Percentiles rank a stretch among this genome's conserved stretches.
Conservation (phyloP, 306 rosid genomes). For the Quercus wislizeni region DNA sequence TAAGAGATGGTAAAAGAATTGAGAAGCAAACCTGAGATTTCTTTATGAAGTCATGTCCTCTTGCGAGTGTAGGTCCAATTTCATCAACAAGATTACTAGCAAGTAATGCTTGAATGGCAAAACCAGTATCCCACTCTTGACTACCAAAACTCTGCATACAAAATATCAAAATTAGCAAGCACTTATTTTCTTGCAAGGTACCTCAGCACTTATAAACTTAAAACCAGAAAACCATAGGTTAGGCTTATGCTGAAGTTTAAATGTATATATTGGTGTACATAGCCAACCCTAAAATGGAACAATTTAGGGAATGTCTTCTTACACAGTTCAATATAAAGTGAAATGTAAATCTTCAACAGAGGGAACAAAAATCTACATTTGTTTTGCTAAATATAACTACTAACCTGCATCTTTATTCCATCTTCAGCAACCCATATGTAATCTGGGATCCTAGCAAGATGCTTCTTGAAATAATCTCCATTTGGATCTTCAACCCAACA, state of each 20-base stretch:
- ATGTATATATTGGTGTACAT: not conserved
- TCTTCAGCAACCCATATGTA: slow-evolving; percentile 74
- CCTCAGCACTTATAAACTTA: not conserved
- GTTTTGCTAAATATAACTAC: not conserved
- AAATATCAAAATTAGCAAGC: not conserved
- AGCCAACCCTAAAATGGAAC: not conserved
- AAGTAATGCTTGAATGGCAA: slow-evolving; percentile 64
- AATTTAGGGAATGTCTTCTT: not conserved
- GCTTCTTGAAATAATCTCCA: slow-evolving; percentile 64
- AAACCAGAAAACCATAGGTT: not conserved
- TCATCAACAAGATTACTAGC: slow-evolving; percentile 50
- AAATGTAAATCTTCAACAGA: not conserved
- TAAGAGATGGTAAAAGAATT: not conserved
- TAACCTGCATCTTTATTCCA: slow-evolving; percentile 72
- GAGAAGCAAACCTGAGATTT: slow-evolving; percentile 51
- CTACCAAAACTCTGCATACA: no score
- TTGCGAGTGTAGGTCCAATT: slow-evolving; percentile 42
- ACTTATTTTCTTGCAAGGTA: not conserved
- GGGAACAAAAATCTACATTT: not conserved
- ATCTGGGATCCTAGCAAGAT: slow-evolving; percentile 70
- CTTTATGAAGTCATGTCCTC: slow-evolving; percentile 63
- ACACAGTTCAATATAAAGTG: not conserved
- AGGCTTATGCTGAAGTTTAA: not conserved
- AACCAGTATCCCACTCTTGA: no score
- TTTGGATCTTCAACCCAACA: slow-evolving; percentile 84